phyloP scores from a whole-genome alignment of 2,329 filamentous ascomycete genomes.

The Curvularia sp. region DNA sequence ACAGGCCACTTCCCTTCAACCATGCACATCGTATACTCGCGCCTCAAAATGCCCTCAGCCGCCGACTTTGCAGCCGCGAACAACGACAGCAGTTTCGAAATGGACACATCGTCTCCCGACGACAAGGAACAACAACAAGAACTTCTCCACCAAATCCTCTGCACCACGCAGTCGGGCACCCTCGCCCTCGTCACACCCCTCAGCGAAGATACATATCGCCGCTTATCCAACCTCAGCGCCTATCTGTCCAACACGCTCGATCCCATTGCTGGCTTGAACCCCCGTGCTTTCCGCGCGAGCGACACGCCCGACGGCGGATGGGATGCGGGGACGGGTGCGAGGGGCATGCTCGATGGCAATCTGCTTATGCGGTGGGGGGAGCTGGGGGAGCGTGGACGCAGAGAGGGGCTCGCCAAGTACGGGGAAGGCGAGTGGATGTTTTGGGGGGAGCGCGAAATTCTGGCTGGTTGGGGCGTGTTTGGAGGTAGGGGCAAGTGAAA shows the following conservation, averaged over 20 bases:
- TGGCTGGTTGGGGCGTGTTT: constrained; percentile 69
- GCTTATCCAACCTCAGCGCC: constrained; percentile 79
- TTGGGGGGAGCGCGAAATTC: constrained; percentile 71
- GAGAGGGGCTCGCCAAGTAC: constrained; percentile 76
- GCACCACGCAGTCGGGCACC: constrained; percentile 67
- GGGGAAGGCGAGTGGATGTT: constrained; percentile 73
- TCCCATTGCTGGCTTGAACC: constrained; percentile 81
- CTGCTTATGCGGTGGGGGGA: constrained; percentile 78
- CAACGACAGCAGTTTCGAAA: constrained; percentile 29
- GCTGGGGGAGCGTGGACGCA: constrained; percentile 72
- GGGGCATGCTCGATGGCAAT: constrained; percentile 80
- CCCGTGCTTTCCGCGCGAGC: constrained; percentile 74
- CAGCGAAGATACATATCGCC: constrained; percentile 80
- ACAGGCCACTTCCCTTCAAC: constrained; percentile 79
- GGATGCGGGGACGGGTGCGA: constrained; percentile 55
- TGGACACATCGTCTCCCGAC: constrained; percentile 3
- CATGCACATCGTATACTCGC: constrained; percentile 77
- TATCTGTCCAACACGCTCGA: constrained; percentile 80
- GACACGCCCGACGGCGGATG: constrained; percentile 43
- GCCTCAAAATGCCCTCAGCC: constrained; percentile 56
- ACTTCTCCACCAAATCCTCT: constrained; percentile 44
- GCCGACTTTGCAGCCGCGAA: constrained; percentile 34
- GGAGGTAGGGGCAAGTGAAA: constrained; percentile 25
- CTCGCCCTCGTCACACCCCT: constrained; percentile 80
- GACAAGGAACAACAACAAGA: not conserved